Evolutionary conservation across 2,329 filamentous ascomycete species (phyloP), one percentile per base, ranked within the genome.

Genomic region (Colletotrichum abscissum): DNA sequence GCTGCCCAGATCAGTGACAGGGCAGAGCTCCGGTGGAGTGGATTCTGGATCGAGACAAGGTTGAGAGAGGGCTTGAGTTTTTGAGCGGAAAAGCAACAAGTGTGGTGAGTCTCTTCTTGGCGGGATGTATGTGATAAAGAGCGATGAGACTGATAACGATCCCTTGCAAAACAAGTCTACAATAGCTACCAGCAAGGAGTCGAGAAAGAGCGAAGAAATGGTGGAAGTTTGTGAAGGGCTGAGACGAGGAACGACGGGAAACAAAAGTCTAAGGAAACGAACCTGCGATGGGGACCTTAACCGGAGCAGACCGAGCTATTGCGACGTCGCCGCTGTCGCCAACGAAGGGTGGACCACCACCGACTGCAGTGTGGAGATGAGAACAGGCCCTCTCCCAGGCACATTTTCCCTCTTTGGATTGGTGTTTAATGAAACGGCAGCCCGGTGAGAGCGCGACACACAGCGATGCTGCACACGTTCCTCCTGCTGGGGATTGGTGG

Each of bases 271-370:
- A 65, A 30, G 26, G 67, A 38, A 33, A 56, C 55, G 49, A 35
- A 67, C 46, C 67, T 49, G 67, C 46, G 60, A 70, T 22, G 70
- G 60, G 22, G 56, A 62, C 46, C 8, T 70, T 11, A 33, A 56
- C 62, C 70, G 70, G 70, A 69, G 67, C 67, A 73, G 70, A 49
- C 70, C 70, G 67, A 70, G 60, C 70, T 62, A 73, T 73, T 70
- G 60, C 70, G 60, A 70, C 70, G 67, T 73, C 66, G 70, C 28
- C 59, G 67, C 60, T 54, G 60, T 65, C 67, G 60, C 46, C 56
- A 60, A 11, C 30, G 60, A 62, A 57, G 55, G 62, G 70, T 73
- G 70, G 70, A 65, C 54, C 66, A 60, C 60, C 56, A 70, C 60
- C 67, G 60, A 56, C 60, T 65, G 67, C 28, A 49, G 60, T 70